These are phyloP conservation scores for Ustilago tritici DNA, from an alignment of 1,284 basidiomycete genomes.

Conservation along the genomic window DNA sequence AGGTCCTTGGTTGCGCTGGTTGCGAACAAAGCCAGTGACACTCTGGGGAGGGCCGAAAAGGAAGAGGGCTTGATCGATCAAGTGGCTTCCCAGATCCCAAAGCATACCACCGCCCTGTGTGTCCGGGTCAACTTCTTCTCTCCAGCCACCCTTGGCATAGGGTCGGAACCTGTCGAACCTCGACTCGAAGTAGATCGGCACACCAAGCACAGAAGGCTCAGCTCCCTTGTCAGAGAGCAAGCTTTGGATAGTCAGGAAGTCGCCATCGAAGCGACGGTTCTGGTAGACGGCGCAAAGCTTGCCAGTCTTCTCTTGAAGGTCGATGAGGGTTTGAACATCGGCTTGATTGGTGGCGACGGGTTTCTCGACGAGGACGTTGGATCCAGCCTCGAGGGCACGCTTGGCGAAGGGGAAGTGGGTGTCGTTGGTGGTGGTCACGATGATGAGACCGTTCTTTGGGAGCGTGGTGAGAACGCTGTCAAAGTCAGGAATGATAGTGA, in stretches of 20 bases:
- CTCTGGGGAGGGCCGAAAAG: conserved; percentile 64
- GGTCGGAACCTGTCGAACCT: conserved; percentile 67
- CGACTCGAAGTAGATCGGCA: conserved; percentile 63
- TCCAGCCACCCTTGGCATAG: conserved; percentile 65
- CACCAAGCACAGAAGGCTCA: conserved; percentile 59
- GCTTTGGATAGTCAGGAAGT: conserved; percentile 64
- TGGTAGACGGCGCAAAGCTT: conserved; percentile 66
- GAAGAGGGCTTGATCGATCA: conserved; percentile 64
- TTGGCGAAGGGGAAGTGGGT: conserved; percentile 66
- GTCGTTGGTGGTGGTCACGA: conserved; percentile 66
- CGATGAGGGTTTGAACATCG: conserved; percentile 54
- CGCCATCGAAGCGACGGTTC: conserved; percentile 66
- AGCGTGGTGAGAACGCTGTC: conserved; percentile 57
- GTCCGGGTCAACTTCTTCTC: conserved; percentile 61
- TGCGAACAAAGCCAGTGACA: conserved; percentile 59
- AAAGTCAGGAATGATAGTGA: conserved; percentile 54
- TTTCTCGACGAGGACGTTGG: conserved; percentile 68
- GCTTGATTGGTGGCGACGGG: conserved; percentile 54
- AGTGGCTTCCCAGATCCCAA: conserved; percentile 66
- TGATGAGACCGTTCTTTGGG: conserved; percentile 63
- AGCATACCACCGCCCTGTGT: conserved; percentile 65
- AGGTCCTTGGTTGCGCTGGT: conserved; percentile 59
- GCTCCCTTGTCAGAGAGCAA: conserved; percentile 50
- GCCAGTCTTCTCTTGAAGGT: conserved; percentile 51
- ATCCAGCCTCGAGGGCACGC: conserved; percentile 57